phyloP scores from a whole-genome alignment of 495 filamentous ascomycete genomes.

The Hyaloscypha finlandica region DNA sequence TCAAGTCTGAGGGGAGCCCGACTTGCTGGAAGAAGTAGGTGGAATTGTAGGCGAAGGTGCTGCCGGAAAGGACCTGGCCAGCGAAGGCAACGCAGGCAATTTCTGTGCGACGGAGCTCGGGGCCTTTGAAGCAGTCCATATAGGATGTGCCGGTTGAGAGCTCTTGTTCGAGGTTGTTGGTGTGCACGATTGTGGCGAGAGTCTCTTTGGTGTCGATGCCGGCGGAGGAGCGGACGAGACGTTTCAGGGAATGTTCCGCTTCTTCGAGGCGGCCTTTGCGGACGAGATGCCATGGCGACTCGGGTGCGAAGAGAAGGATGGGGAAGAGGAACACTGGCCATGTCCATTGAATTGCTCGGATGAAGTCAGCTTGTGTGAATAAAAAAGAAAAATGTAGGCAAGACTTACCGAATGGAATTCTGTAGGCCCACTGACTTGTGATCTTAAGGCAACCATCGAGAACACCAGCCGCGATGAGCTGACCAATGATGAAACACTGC shows the following conservation, averaged over 20 bases:
- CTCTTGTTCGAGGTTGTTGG: constrained; percentile 58
- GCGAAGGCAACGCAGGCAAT: constrained; percentile 51
- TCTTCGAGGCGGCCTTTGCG: constrained; percentile 54
- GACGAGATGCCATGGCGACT: constrained; percentile 55
- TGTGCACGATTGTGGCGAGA: constrained; percentile 63
- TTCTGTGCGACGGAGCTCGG: constrained; percentile 56
- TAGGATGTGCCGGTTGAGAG: constrained; percentile 57
- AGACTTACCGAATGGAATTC: constrained; percentile 47
- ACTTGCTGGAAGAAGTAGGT: constrained; percentile 67
- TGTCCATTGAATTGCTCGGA: constrained; percentile 51
- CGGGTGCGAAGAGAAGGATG: constrained; percentile 43
- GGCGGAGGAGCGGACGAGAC: constrained; percentile 49
- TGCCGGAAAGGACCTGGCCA: constrained; percentile 49
- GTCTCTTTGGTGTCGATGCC: constrained; percentile 44
- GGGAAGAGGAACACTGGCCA: constrained; percentile 52
- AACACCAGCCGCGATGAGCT: constrained; percentile 61
- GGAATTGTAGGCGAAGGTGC: constrained; percentile 55
- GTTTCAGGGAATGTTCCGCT: constrained; percentile 46
- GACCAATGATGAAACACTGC: constrained; percentile 62
- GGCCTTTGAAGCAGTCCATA: constrained; percentile 52
- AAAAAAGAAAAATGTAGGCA: neutral
- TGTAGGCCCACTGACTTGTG: constrained; percentile 51
- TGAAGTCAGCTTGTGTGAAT: neutral
- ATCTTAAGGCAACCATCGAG: constrained; percentile 41
- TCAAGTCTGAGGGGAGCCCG: constrained; percentile 46